A percentile compares a stretch with the other conserved stretches of the same genome.
Evolutionary conservation across 2,329 filamentous ascomycete species (phyloP).

Genomic region (Penicillium verrucosum): DNA sequence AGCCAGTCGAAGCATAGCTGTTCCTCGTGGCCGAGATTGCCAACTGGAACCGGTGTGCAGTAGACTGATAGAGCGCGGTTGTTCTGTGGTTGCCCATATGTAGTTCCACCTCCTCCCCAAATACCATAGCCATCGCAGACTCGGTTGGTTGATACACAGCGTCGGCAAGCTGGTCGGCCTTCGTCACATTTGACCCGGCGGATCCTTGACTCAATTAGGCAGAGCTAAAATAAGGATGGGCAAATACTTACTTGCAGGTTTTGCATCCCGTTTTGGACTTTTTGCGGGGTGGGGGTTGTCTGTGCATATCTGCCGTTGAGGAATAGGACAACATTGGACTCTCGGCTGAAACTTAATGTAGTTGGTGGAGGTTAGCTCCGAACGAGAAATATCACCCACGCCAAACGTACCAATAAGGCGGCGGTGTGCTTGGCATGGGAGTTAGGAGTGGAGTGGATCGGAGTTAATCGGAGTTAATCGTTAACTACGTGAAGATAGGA

Average conservation of each 20-base stretch:
- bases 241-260: constrained; percentile 31
- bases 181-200: constrained; percentile 41
- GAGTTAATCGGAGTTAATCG: constrained; percentile 1
- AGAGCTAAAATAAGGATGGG: background rate
- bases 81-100: constrained; percentile 20
- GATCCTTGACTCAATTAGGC: constrained; percentile 12
- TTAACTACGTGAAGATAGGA: background rate
- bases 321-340: background rate
- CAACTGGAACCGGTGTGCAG: constrained; percentile 11
- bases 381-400: too few relatives aligned
- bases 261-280: constrained; percentile 30
- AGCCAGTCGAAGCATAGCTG: constrained; percentile 31
- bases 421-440: too few relatives aligned
- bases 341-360: too few relatives aligned
- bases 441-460: background rate
- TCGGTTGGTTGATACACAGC: constrained; percentile 36
- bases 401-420: too few relatives aligned
- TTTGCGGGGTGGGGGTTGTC: constrained; percentile 7
- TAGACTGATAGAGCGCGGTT: constrained; percentile 14
- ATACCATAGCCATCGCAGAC: constrained; percentile 45
- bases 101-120: constrained; percentile 38
- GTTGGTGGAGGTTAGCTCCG: too few relatives aligned
- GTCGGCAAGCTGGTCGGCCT: constrained; percentile 34
- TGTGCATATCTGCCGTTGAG: constrained; percentile 28
- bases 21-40: constrained; percentile 21